Evolutionary conservation across 805 yeast species (phyloP).

Genomic region (Candida silvicultrix): DNA sequence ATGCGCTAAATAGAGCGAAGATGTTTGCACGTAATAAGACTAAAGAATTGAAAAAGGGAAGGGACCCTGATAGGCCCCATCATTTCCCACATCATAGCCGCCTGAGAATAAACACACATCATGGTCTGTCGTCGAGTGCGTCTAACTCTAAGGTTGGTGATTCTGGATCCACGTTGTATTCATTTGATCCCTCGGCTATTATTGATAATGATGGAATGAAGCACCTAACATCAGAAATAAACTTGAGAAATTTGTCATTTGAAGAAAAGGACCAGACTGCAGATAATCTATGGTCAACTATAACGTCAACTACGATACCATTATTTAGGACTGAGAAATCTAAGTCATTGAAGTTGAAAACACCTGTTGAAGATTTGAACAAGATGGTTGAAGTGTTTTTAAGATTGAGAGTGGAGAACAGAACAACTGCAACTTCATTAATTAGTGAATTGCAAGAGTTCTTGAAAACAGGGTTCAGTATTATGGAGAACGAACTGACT

Average conservation of each 20-base stretch:
- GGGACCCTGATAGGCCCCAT: constrained; percentile 6
- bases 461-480: constrained; percentile 36
- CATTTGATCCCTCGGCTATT: constrained; percentile 26
- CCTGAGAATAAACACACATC: constrained; percentile 14
- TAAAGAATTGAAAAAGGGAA: constrained; percentile 14
- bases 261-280: constrained; percentile 34
- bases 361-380: constrained; percentile 54
- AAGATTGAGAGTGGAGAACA: constrained; percentile 30
- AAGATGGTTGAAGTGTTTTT: constrained; percentile 37
- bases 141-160: constrained; percentile 30
- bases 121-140: constrained; percentile 27
- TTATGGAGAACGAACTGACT: constrained; percentile 30
- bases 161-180: constrained; percentile 28
- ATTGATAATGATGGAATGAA: constrained; percentile 25
- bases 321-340: constrained; percentile 40
- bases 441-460: constrained; percentile 39
- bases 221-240: constrained; percentile 25
- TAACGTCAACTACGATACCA: constrained; percentile 36
- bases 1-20: constrained; percentile 19
- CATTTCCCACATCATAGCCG: constrained; percentile 12
- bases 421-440: constrained; percentile 30
- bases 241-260: constrained; percentile 21
- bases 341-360: constrained; percentile 24
- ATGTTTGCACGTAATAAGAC: constrained; percentile 22
- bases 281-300: constrained; percentile 44